Base-by-base conservation (phyloP, 192 early-diverging fungal genomes). In the Diversispora epigaea region DNA sequence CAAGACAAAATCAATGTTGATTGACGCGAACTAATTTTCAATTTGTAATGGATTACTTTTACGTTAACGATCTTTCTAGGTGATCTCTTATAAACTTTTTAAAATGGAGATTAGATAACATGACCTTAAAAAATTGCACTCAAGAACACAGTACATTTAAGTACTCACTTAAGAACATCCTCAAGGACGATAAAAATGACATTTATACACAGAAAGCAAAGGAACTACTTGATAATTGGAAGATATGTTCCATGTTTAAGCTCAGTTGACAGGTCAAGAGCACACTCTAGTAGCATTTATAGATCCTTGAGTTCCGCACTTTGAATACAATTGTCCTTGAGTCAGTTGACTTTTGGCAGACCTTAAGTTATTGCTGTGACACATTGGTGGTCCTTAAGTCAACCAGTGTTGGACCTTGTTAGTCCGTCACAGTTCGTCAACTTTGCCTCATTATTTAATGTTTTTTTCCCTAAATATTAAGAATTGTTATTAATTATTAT, bases 11-110 rank as follows among this genome's bases (percentile, higher is more conserved):
- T n/a, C n/a, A n/a, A n/a, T n/a, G n/a, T n/a, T n/a, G n/a, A 32
- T 32, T 32, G 25, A 32, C 25, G 25, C 25, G n/a, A n/a, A n/a
- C n/a, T n/a, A n/a, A n/a, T n/a, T n/a, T n/a, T n/a, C n/a, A n/a
- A n/a, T n/a, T n/a, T n/a, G n/a, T n/a, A n/a, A n/a, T n/a, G n/a
- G n/a, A n/a, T n/a, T n/a, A n/a, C n/a, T 32, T 32, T 32, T 2
- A 32, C 25, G 25, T 32, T 32, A 32, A 32, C 25, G 25, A 32
- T 32, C 25, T n/a, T n/a, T n/a, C n/a, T 32, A 32, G 25, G 25
- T 61, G 60, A 25, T 62, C 60, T 39, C 60, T 62, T 62, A 62
- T 62, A 39, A 62, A 15, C 40, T 62, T 62, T 61, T 62, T 62
- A 39, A 32, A 62, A 39, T 62, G 60, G 60, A 62, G 25, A 19